Evolutionary conservation across 1,284 basidiomycete species (phyloP), one percentile per base, ranked within the genome.

Genomic region (Trichosporon coremiiforme): DNA sequence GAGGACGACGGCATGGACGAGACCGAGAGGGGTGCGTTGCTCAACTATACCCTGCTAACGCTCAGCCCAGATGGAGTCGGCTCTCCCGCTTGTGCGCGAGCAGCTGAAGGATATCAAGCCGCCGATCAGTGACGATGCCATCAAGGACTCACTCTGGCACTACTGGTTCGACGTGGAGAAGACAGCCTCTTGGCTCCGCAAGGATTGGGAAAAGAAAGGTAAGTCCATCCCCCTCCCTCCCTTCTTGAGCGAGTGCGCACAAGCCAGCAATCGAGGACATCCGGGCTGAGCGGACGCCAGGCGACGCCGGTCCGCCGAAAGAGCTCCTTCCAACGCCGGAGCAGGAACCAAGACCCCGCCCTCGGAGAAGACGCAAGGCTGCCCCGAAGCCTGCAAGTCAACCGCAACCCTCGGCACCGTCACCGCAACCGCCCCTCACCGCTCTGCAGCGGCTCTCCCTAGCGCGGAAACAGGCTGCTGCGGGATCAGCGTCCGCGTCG

Each of bases 71-170:
- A 87, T 97, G 86, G 87, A 87, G 64, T 86, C 88, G 36, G 90
- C 88, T 5, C 76, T 94, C 38, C 89, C 90, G 22, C 85, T 88
- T 73, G 88, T 94, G 20, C 86, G 89, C 70, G 83, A 86, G 15
- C 81, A 91, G 17, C 81, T 97, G 50, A 93, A 93, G 25, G 85
- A 88, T 71, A 86, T 89, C 78, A 87, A 86, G 55, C 90, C 89
- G 38, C 90, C 89, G 17, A 84, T 96, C 65, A 86, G 90, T 45
- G 92, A 96, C 79, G 82, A 85, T 50, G 87, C 88, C 66, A 91
- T 99, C 80, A 89, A 88, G 77, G 91, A 95, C 75, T 87, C 88
- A 0, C 85, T 98, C 60, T 98, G 94, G 91, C 90, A 98, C 75
- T 89, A 87, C 76, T 93, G 92, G 84, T 98, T 97, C 77, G 90